These are phyloP conservation scores for Venturia carpophila DNA, from an alignment of 2,329 filamentous ascomycete species.

Conservation along the genomic window DNA sequence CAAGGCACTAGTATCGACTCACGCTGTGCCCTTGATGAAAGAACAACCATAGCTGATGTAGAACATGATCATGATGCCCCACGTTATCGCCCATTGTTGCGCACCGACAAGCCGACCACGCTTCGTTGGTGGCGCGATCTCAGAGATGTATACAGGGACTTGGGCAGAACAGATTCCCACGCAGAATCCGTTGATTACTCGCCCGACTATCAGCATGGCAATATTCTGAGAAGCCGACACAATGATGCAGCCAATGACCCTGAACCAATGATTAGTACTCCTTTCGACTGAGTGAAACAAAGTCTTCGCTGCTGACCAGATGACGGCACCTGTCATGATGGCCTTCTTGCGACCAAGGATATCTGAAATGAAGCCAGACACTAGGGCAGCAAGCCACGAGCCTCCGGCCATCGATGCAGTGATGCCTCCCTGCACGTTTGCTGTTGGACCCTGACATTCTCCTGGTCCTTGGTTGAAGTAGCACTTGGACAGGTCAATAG, in stretches of 20 bases:
- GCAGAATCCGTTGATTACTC: conserved; percentile 60
- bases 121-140: conserved; percentile 51
- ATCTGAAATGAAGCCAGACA: conserved; percentile 54
- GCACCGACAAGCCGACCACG: conserved; percentile 61
- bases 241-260: conserved; percentile 52
- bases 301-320: conserved; percentile 35
- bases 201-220: conserved; percentile 62
- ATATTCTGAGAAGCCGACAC: conserved; percentile 58
- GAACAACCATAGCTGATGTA: conserved; percentile 32
- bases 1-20: not conserved
- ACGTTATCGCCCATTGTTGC: conserved; percentile 70
- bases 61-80: conserved; percentile 40
- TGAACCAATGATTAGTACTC: conserved; percentile 27
- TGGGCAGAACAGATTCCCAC: conserved; percentile 67
- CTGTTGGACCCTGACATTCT: conserved; percentile 45
- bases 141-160: conserved; percentile 61
- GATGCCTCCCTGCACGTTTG: conserved; percentile 57
- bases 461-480: conserved; percentile 56
- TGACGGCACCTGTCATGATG: conserved; percentile 45
- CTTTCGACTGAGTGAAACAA: conserved; percentile 21
- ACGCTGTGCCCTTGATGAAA: conserved; percentile 26
- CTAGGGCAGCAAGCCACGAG: conserved; percentile 57
- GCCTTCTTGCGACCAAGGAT: conserved; percentile 45
- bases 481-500: conserved; percentile 34
- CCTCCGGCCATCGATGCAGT: conserved; percentile 64